phyloP scores from a whole-genome alignment of 805 yeast species.

The Allodekkera sacchari region DNA sequence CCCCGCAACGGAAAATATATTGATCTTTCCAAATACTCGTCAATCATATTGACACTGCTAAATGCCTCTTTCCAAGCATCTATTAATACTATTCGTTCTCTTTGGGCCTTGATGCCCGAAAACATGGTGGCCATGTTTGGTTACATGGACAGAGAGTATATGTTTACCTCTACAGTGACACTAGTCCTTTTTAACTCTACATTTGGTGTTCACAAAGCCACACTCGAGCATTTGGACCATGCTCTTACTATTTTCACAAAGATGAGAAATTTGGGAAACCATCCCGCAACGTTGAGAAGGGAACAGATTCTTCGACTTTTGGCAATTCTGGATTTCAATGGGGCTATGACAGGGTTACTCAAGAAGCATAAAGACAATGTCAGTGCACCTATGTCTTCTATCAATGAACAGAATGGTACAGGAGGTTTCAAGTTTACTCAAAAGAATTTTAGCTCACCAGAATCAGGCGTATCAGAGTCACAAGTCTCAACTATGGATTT shows the following conservation, averaged over 20 bases:
- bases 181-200: slow-evolving; percentile 67
- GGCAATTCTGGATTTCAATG: slow-evolving; percentile 59
- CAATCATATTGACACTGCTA: slow-evolving; percentile 55
- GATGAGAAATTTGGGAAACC: slow-evolving; percentile 72
- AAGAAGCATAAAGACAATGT: slow-evolving; percentile 47
- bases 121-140: slow-evolving; percentile 83
- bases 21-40: slow-evolving; percentile 60
- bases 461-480: no score
- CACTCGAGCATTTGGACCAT: slow-evolving; percentile 63
- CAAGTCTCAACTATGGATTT: no score
- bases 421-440: slow-evolving; percentile 10
- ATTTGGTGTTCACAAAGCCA: slow-evolving; percentile 74
- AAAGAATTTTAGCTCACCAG: no score
- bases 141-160: slow-evolving; percentile 78
- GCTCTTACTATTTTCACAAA: slow-evolving; percentile 60
- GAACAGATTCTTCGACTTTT: slow-evolving; percentile 63
- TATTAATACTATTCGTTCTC: slow-evolving; percentile 60
- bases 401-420: slow-evolving; percentile 10
- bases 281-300: slow-evolving; percentile 69
- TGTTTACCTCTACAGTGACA: slow-evolving; percentile 71
- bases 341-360: slow-evolving; percentile 49
- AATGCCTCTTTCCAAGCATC: slow-evolving; percentile 79
- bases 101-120: slow-evolving; percentile 69
- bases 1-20: slow-evolving; percentile 35
- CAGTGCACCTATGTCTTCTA: slow-evolving; percentile 17